Evolutionary conservation across 2,329 filamentous ascomycete species (phyloP), one percentile per base, ranked within the genome.

Genomic region (Thelonectria rubi): DNA sequence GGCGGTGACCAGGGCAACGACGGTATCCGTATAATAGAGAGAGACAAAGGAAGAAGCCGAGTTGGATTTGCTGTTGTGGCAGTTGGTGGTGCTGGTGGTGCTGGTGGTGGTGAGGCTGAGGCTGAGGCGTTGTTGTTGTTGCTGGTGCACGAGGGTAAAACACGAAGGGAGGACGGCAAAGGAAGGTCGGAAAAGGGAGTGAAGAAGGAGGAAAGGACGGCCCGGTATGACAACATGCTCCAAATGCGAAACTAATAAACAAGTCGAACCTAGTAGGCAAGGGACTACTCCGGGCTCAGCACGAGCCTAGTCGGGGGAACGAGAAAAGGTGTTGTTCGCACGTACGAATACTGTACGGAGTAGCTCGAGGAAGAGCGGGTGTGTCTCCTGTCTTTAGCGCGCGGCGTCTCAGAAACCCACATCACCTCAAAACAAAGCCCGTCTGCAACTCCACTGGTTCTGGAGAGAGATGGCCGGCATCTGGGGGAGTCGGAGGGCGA

Each of bases 141-240:
- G 21, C 7, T 24, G 21, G 3, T 7, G 7, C 26, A 8, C 15
- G 39, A 32, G 49, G 30, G 42, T 52, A 42, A 57, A 46, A n/a
- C 42, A 51, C 56, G 53, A 60, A 51, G 61, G 59, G 55, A 34
- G 52, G 56, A 58, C 65, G 65, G 63, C 57, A 60, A 68, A 63
- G 62, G 17, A 21, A 45, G 9, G 20, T 39, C 48, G 39, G 54
- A 49, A 30, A 54, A 54, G 52, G 45, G 48, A 45, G 60, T 45
- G 49, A 58, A 30, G 55, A 51, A 46, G 47, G 55, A 58, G 55
- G 47, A 58, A 15, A 58, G 26, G 47, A 52, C 37, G 55, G 55
- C 15, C 46, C 12, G 21, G 46, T 45, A 56, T 49, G 54, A 56
- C 54, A 56, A 49, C 54, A 56, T 56, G 18, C 54, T 49, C 26